Evolutionary conservation across 768 basidiomycete species (phyloP), one percentile per base, ranked within the genome.

Genomic region (Collybia mongolica): DNA sequence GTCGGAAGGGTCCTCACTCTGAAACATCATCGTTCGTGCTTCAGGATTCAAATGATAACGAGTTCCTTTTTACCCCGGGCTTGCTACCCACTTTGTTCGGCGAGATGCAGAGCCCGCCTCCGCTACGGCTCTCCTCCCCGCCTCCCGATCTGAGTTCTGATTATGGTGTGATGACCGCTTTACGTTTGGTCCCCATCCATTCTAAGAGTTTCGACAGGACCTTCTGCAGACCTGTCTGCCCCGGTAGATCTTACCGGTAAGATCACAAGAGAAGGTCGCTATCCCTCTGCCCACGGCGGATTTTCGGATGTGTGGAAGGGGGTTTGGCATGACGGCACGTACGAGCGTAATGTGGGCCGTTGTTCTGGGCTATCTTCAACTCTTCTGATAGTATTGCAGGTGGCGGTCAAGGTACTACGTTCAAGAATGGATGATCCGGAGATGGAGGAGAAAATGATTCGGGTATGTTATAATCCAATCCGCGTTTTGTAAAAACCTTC

Each of bases 291-390:
- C 0, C 70, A 70, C 52, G 75, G 75, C 6, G 75, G 74, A 9
- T 76, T 73, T 54, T 68, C 72, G 12, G 75, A 77, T 56, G 67
- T 76, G 15, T 77, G 70, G 70, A 69, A 60, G 44, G 72, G 69
- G 1, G 56, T 60, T 5, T 73, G 70, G 72, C 59, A 64, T 14
- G 55, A 61, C 40, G 58, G 54, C 12, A 51, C 51, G n/a, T 45
- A 46, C 29, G 50, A 56, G 17, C 43, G 47, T 19, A 58, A 60
- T 20, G 59, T 61, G 49, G 54, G 46, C 23, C 39, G 51, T 56
- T 37, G 37, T 54, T 42, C 53, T 39, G 57, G 54, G 54, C 38
- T 44, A 32, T 41, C 9, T 45, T 50, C 22, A 28, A 11, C 26
- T 51, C 6, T 39, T 39, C 28, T 14, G 45, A 17, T 20, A 26